phyloP scores from a whole-genome alignment of 2,329 filamentous ascomycete genomes.

The Geoglossum cookeanum region DNA sequence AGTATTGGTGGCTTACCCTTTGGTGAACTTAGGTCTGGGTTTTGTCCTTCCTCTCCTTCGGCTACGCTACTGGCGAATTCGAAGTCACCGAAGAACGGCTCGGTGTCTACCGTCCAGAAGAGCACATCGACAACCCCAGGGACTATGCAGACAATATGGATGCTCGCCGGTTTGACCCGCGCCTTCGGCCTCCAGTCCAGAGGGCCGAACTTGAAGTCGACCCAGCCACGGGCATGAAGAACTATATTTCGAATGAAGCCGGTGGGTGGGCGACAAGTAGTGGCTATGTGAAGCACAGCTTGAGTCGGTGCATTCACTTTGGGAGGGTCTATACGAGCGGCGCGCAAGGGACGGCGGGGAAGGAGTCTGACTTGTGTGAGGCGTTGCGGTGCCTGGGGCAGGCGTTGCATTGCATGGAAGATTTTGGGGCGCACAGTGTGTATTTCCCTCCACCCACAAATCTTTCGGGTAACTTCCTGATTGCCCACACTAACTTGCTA shows the following conservation, averaged over 20 bases:
- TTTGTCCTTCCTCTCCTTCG: constrained; percentile 62
- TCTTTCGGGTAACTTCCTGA: background rate
- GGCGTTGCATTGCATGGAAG: constrained; percentile 61
- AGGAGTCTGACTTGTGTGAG: constrained; percentile 62
- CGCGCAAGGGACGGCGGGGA: constrained; percentile 36
- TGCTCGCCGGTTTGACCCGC: constrained; percentile 61
- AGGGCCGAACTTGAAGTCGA: constrained; percentile 56
- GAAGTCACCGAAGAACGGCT: constrained; percentile 66
- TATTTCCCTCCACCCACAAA: background rate
- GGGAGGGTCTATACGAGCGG: constrained; percentile 57
- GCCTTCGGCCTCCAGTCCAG: constrained; percentile 63
- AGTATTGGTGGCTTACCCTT: background rate
- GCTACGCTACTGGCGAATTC: constrained; percentile 72
- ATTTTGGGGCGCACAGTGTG: constrained; percentile 25
- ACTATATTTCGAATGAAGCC: constrained; percentile 86
- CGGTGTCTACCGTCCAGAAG: constrained; percentile 61
- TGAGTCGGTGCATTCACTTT: constrained; percentile 57
- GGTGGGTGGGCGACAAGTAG: constrained; percentile 80
- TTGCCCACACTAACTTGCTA: background rate
- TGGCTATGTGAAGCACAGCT: constrained; percentile 61
- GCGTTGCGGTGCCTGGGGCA: constrained; percentile 60
- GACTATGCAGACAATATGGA: constrained; percentile 76
- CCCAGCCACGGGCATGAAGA: constrained; percentile 81
- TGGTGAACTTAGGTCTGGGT: constrained; percentile 43
- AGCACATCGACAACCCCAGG: constrained; percentile 51